Conservation (phyloP, 2,329 filamentous ascomycete genomes). For the Colletotrichum agaves region DNA sequence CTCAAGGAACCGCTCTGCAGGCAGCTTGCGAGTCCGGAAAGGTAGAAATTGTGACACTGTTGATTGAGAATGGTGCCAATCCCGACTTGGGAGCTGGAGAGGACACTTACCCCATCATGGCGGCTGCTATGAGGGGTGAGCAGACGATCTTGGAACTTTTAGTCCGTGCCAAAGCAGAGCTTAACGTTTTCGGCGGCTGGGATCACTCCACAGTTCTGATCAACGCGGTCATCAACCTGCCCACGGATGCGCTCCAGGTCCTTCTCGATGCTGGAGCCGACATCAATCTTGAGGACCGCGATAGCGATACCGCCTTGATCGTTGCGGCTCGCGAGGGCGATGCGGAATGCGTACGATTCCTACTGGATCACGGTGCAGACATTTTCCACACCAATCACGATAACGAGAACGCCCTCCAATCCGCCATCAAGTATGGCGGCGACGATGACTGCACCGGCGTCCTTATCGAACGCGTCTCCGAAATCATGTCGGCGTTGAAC, state of each 20-base stretch:
- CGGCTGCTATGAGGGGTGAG: conserved; percentile 48
- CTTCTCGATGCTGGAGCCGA: conserved; percentile 51
- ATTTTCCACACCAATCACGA: conserved; percentile 47
- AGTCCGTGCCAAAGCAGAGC: conserved; percentile 47
- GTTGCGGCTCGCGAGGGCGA: conserved; percentile 48
- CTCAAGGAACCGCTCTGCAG: conserved; percentile 51
- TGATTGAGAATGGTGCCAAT: conserved; percentile 51
- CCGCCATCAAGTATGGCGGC: conserved; percentile 41
- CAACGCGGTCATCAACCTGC: conserved; percentile 49
- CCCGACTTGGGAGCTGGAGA: conserved; percentile 50
- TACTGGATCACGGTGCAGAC: conserved; percentile 50
- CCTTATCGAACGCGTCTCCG: conserved; percentile 45
- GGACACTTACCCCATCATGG: conserved; percentile 49
- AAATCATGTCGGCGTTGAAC: conserved; percentile 45
- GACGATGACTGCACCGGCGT: conserved; percentile 44
- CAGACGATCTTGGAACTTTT: conserved; percentile 49
- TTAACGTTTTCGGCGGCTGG: conserved; percentile 49
- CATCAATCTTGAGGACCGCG: conserved; percentile 48
- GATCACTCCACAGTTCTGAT: conserved; percentile 51
- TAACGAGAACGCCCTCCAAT: conserved; percentile 46
- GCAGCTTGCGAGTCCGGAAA: conserved; percentile 50
- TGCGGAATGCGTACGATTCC: conserved; percentile 45
- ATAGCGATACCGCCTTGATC: conserved; percentile 53
- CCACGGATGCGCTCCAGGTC: conserved; percentile 44
- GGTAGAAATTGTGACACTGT: conserved; percentile 48